Evolutionary conservation across 2,329 filamentous ascomycete species (phyloP).

Genomic region (Conoideocrella luteorostrata): DNA sequence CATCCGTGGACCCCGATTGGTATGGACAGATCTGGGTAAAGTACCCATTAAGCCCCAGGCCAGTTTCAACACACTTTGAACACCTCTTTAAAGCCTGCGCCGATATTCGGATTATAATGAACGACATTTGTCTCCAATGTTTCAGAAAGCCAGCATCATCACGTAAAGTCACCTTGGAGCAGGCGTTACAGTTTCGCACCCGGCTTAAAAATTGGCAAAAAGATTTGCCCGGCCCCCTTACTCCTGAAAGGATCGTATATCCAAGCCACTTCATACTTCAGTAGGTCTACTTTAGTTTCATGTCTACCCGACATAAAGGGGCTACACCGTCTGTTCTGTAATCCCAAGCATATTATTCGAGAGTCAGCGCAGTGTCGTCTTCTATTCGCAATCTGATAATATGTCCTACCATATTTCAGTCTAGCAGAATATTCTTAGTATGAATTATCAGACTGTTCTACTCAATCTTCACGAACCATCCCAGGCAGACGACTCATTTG

Average conservation of each 20-base stretch:
- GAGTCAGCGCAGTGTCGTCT: neutral
- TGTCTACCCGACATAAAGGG: too few species aligned
- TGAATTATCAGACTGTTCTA: too few species aligned
- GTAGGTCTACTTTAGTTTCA: constrained; percentile 15
- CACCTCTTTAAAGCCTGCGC: constrained; percentile 20
- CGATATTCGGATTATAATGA: constrained; percentile 22
- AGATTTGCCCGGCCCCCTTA: constrained; percentile 16
- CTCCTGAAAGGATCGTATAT: constrained; percentile 17
- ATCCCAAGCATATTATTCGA: neutral
- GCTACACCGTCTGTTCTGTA: too few species aligned
- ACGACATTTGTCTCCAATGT: constrained; percentile 15
- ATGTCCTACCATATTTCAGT: neutral
- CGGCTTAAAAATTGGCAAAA: constrained; percentile 18
- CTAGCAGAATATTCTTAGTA: too few species aligned
- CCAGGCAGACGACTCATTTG: too few species aligned
- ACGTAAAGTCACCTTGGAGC: constrained; percentile 4
- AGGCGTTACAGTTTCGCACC: constrained; percentile 10
- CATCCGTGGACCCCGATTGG: constrained; percentile 14
- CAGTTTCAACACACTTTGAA: constrained; percentile 17
- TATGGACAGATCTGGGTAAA: constrained; percentile 25
- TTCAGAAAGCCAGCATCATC: neutral
- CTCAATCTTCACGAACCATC: too few species aligned
- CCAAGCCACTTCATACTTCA: constrained; percentile 25
- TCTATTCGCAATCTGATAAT: neutral
- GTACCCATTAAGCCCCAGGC: constrained; percentile 18